Evolutionary conservation across 768 basidiomycete genomes (phyloP).

Genomic region (Neoboletus subvelutipes): DNA sequence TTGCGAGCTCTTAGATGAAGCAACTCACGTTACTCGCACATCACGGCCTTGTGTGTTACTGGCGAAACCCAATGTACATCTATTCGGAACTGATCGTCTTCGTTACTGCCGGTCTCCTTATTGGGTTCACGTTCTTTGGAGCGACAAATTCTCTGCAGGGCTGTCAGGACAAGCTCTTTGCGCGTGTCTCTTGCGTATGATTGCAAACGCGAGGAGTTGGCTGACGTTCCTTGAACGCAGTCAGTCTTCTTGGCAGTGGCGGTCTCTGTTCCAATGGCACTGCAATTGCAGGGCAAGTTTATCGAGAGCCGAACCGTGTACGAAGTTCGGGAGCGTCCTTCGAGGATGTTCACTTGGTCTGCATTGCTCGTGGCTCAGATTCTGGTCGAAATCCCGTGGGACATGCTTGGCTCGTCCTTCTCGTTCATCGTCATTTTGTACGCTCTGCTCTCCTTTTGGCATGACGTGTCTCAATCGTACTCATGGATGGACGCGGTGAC

Average conservation of each 20-base stretch:
- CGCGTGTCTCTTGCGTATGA: slow-evolving; percentile 7
- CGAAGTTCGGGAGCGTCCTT: slow-evolving; percentile 62
- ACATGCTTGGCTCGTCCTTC: slow-evolving; percentile 41
- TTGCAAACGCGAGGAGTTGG: not conserved
- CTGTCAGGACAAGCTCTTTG: slow-evolving; percentile 42
- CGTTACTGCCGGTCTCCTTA: slow-evolving; percentile 33
- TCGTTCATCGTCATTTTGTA: slow-evolving; percentile 45
- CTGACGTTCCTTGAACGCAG: slow-evolving; percentile 25
- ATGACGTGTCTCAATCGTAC: not conserved
- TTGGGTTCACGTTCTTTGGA: slow-evolving; percentile 46
- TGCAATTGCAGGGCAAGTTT: slow-evolving; percentile 61
- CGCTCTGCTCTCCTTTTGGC: slow-evolving; percentile 9
- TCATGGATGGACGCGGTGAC: not conserved
- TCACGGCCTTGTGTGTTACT: slow-evolving; percentile 35
- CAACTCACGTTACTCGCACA: slow-evolving; percentile 34
- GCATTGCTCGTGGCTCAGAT: slow-evolving; percentile 55
- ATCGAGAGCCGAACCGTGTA: slow-evolving; percentile 55
- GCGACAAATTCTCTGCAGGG: slow-evolving; percentile 37
- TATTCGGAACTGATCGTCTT: slow-evolving; percentile 40
- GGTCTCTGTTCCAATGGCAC: slow-evolving; percentile 44
- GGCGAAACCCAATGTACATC: slow-evolving; percentile 44
- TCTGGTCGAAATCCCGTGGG: slow-evolving; percentile 45
- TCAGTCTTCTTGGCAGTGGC: slow-evolving; percentile 52
- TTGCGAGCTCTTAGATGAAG: slow-evolving; percentile 39
- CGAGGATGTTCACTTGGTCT: slow-evolving; percentile 63